Conservation (phyloP, 176 grass and related monocot species). For the barley (Hordeum vulgare) region MorexV3_pseudomolecules_assembly NC_058518.1:72551069-72551568, state of each 20-base stretch:
- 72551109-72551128: slow-evolving; percentile 96
- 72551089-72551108: slow-evolving; percentile 89
- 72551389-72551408: slow-evolving; percentile 95
- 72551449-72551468: not conserved
- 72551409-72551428: slow-evolving; percentile 37
- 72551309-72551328: slow-evolving; percentile 93
- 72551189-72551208: slow-evolving; percentile 53
- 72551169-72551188: slow-evolving; percentile 76
- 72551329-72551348: slow-evolving; percentile 96
- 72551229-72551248: slow-evolving; percentile 2
- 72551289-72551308: slow-evolving; percentile 93
- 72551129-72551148: slow-evolving; percentile 85
- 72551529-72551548: not conserved
- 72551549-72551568: not conserved
- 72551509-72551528: not conserved
- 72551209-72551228: not conserved
- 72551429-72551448: not conserved
- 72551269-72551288: slow-evolving; percentile 23
- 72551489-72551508: not conserved
- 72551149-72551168: slow-evolving; percentile 98
- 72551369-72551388: slow-evolving; percentile 87
- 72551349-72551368: slow-evolving; percentile 77
- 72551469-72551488: not conserved
- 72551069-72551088: slow-evolving; percentile 69
- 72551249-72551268: slow-evolving; percentile 12